These are phyloP conservation scores for Botrytis cinerea DNA, from an alignment of 2,329 filamentous ascomycete species.

Conservation along the genomic window DNA sequence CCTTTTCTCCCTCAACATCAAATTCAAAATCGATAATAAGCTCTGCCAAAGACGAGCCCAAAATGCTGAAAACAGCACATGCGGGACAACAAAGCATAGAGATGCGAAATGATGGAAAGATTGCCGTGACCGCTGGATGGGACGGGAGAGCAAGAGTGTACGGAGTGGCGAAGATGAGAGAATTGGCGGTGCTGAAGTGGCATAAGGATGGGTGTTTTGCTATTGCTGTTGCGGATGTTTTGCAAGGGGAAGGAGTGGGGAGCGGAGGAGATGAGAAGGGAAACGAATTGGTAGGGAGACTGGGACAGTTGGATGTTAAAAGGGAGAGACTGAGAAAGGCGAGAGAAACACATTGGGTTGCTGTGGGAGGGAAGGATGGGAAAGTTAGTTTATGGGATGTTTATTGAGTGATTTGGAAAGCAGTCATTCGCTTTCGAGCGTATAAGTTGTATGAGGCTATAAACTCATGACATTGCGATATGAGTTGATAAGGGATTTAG, in stretches of 20 bases:
- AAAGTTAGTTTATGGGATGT: constrained; percentile 96
- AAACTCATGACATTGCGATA: neutral
- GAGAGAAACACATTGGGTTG: constrained; percentile 80
- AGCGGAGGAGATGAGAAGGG: constrained; percentile 21
- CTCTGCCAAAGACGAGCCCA: constrained; percentile 44
- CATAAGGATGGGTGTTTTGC: constrained; percentile 87
- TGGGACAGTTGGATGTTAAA: constrained; percentile 54
- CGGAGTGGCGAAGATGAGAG: constrained; percentile 74
- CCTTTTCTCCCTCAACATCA: neutral
- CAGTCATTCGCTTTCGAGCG: neutral
- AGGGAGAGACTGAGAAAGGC: constrained; percentile 64
- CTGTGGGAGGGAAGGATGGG: constrained; percentile 78
- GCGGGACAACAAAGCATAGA: constrained; percentile 82
- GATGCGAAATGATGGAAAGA: constrained; percentile 75
- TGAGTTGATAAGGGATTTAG: neutral
- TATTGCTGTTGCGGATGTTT: constrained; percentile 63
- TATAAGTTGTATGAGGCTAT: neutral
- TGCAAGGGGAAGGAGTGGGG: neutral
- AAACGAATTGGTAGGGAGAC: constrained; percentile 28
- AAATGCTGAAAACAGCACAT: constrained; percentile 75
- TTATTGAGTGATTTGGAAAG: constrained; percentile 49
- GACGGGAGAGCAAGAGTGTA: constrained; percentile 82
- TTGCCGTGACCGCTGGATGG: constrained; percentile 93
- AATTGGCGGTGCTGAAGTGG: constrained; percentile 92
- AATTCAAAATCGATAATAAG: neutral